phyloP scores from a whole-genome alignment of 176 grass and related monocot genomes.

The Hsuehochloa calcarea region DNA sequence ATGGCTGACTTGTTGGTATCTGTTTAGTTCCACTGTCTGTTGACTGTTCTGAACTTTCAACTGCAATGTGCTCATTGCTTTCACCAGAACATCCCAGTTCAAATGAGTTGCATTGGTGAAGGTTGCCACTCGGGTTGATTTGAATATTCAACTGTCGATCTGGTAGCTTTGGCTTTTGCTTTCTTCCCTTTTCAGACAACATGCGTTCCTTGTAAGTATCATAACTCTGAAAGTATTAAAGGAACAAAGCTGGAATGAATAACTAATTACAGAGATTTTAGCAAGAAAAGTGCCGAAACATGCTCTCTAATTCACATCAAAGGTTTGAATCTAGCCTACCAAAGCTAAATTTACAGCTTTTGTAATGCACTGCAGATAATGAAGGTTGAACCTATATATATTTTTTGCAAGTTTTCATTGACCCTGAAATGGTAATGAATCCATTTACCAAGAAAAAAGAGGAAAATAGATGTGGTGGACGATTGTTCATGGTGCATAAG shows the following conservation, averaged over 20 bases:
- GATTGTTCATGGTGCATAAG: neutral
- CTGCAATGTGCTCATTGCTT: neutral
- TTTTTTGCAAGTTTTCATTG: neutral
- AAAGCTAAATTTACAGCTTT: neutral
- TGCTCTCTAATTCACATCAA: neutral
- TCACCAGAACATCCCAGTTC: neutral
- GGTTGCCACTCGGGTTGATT: neutral
- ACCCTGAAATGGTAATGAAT: neutral
- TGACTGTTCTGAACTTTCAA: too few species aligned
- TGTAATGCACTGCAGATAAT: neutral
- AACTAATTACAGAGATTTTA: neutral
- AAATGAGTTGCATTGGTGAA: neutral
- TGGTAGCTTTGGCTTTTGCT: neutral
- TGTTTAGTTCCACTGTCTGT: neutral
- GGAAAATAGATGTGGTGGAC: neutral
- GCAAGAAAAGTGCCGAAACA: neutral
- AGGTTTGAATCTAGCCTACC: neutral
- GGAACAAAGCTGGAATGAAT: slow-evolving; percentile 10
- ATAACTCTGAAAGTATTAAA: slow-evolving; percentile 30
- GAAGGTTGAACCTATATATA: neutral
- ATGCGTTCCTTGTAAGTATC: slow-evolving; percentile 11
- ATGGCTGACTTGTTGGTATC: neutral
- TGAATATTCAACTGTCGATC: neutral
- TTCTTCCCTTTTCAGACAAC: slow-evolving; percentile 8
- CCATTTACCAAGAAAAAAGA: neutral